A percentile compares a stretch with the other conserved stretches of the same genome.
Conservation (phyloP, 148 eudicot species). For the Vaccinium myrtillus region DNA sequence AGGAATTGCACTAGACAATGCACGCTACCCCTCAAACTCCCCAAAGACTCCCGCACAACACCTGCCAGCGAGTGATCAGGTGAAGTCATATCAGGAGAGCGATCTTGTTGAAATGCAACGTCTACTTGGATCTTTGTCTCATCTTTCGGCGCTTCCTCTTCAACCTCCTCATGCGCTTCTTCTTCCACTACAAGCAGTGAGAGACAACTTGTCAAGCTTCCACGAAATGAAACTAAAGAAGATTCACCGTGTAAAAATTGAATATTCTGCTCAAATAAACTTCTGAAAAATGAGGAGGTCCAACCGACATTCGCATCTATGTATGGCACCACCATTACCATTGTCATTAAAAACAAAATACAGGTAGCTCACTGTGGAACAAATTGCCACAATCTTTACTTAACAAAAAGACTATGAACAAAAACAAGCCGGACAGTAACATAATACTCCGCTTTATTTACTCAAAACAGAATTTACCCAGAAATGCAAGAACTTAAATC, state of each 20-base stretch:
- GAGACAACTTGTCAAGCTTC: background rate
- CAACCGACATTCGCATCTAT: background rate
- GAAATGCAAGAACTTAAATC: background rate
- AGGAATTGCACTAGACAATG: background rate
- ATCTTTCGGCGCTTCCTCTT: constrained; percentile 38
- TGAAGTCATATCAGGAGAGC: constrained; percentile 1
- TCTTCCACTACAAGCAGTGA: constrained; percentile 23
- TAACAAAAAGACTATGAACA: background rate
- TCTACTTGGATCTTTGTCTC: constrained; percentile 35
- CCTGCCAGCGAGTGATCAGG: constrained; percentile 1
- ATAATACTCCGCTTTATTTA: background rate
- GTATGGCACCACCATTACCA: background rate
- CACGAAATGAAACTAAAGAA: background rate
- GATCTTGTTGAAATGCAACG: background rate
- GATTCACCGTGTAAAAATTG: background rate
- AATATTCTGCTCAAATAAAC: background rate
- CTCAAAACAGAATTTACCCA: background rate
- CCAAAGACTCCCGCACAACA: background rate
- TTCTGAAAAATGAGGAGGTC: background rate
- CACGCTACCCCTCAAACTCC: background rate
- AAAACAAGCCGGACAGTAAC: background rate
- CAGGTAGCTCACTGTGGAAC: background rate
- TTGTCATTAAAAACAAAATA: background rate
- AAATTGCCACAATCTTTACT: background rate
- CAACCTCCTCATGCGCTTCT: constrained; percentile 37